Evolutionary conservation across 2,329 filamentous ascomycete species (phyloP).

Genomic region (Fusarium sp.): DNA sequence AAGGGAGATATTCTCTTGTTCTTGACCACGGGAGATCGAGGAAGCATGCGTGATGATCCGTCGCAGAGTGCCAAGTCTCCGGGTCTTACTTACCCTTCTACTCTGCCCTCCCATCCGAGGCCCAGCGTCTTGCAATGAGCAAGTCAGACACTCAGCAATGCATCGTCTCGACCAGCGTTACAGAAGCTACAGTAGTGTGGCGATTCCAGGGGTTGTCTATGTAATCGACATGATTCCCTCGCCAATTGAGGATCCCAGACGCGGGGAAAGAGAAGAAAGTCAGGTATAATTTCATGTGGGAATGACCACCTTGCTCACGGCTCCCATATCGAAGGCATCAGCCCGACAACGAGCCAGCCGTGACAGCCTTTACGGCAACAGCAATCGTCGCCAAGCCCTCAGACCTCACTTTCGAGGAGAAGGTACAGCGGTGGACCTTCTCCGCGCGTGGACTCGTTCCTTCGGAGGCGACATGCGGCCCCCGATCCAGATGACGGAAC

Average conservation of each 20-base stretch:
- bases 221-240: conserved; percentile 73
- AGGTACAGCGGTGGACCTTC: not conserved
- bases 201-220: conserved; percentile 83
- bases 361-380: too few species aligned
- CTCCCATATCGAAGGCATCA: not conserved
- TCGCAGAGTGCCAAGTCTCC: not conserved
- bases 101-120: conserved; percentile 88
- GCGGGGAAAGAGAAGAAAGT: not conserved
- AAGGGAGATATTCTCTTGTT: not conserved
- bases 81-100: conserved; percentile 89
- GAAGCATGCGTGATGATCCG: not conserved
- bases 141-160: conserved; percentile 88
- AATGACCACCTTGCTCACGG: not conserved
- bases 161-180: conserved; percentile 97
- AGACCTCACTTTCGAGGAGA: not conserved
- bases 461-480: not conserved
- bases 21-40: not conserved
- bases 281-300: not conserved
- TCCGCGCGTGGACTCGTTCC: not conserved
- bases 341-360: too few species aligned
- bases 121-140: conserved; percentile 91
- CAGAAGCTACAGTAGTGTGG: conserved; percentile 96
- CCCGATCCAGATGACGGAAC: not conserved
- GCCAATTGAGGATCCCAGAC: not conserved
- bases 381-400: not conserved